Evolutionary conservation across 2,329 filamentous ascomycete genomes (phyloP).

Genomic region (Sclerotinia nivalis): DNA sequence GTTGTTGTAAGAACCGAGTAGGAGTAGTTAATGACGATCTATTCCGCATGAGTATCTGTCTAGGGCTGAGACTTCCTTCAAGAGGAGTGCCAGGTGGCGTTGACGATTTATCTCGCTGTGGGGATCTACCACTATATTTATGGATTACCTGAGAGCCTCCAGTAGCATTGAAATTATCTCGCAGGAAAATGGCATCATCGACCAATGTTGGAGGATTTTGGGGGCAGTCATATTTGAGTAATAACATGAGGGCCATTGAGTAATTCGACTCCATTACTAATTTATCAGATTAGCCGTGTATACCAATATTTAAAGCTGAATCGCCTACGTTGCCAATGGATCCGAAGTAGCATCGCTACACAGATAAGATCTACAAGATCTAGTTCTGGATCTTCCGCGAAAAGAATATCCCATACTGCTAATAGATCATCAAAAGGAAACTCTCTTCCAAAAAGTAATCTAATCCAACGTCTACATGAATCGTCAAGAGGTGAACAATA

Average conservation of each 20-base stretch:
- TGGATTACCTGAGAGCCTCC: constrained; percentile 67
- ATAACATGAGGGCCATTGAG: constrained; percentile 75
- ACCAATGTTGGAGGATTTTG: constrained; percentile 77
- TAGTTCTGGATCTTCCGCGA: constrained; percentile 79
- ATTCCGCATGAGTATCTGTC: constrained; percentile 30
- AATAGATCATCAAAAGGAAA: constrained; percentile 86
- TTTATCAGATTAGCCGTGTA: not conserved
- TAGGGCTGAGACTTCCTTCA: constrained; percentile 34
- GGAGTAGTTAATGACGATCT: constrained; percentile 40
- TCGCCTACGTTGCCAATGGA: constrained; percentile 79
- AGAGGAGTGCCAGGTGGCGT: constrained; percentile 38
- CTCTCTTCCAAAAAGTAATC: constrained; percentile 88
- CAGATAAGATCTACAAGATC: constrained; percentile 89
- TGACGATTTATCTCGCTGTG: constrained; percentile 40
- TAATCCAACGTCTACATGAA: constrained; percentile 70
- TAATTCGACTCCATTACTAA: constrained; percentile 87
- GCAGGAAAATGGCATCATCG: constrained; percentile 77
- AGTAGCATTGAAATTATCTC: constrained; percentile 60
- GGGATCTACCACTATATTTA: constrained; percentile 66
- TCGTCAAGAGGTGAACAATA: constrained; percentile 17
- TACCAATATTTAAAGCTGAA: not conserved
- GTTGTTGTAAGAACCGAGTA: constrained; percentile 48
- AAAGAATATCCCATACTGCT: constrained; percentile 85
- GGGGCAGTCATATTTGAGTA: constrained; percentile 72
- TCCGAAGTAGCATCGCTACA: constrained; percentile 87